These are phyloP conservation scores for Nothopassalora personata DNA, from an alignment of 2,329 filamentous ascomycete species.

Conservation along the genomic window DNA sequence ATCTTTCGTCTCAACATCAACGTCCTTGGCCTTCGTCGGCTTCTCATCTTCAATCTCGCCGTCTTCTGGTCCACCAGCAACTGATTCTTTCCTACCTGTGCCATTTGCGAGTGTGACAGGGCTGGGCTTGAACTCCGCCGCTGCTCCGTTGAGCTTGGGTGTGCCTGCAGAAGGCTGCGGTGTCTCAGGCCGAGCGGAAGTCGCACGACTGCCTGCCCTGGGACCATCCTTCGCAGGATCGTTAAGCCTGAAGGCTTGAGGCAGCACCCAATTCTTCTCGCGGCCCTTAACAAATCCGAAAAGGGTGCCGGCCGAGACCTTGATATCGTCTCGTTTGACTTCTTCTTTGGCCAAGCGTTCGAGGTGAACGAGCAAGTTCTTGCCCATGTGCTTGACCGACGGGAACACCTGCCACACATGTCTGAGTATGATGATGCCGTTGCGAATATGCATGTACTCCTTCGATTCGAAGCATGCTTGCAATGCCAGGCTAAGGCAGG, in stretches of 20 bases:
- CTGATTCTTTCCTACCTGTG: constrained; percentile 41
- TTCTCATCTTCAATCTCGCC: constrained; percentile 65
- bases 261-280: constrained; percentile 65
- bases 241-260: constrained; percentile 59
- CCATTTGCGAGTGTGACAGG: constrained; percentile 24
- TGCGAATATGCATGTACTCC: constrained; percentile 97
- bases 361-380: constrained; percentile 61
- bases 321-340: constrained; percentile 65
- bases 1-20: constrained; percentile 24
- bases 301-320: constrained; percentile 66
- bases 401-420: constrained; percentile 77
- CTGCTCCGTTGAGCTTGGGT: constrained; percentile 49
- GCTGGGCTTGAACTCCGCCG: constrained; percentile 59
- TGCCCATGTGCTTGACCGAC: constrained; percentile 81
- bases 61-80: constrained; percentile 50
- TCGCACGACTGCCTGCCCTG: constrained; percentile 25
- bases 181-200: constrained; percentile 34
- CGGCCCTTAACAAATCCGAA: constrained; percentile 61
- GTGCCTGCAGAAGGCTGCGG: constrained; percentile 40
- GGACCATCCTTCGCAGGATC: constrained; percentile 25
- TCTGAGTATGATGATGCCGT: constrained; percentile 86
- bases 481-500: constrained; percentile 70
- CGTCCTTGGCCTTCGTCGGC: constrained; percentile 23
- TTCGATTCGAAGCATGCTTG: constrained; percentile 73
- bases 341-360: constrained; percentile 52